Base-by-base conservation (phyloP, 179 eudicot genomes). In the Beta macrorhiza region DNA sequence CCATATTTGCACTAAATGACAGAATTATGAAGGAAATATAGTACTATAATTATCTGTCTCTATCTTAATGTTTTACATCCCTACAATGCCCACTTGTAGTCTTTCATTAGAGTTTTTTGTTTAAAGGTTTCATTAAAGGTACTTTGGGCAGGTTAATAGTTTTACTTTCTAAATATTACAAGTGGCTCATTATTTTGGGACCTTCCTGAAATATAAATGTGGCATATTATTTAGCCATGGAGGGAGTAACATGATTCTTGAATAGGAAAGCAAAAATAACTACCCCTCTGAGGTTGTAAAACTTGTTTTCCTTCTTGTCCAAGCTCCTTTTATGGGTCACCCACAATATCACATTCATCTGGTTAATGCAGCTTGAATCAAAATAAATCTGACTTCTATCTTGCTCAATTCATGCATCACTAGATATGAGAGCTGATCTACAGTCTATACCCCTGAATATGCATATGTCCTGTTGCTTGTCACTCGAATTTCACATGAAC, bases 401-500 rank as follows among this genome's bases (percentile, higher is more conserved):
- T 47, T 20, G 59, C n/a, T 29, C 32, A 44, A 49, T 29, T 49
- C 72, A 4, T 64, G 77, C 56, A 51, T 74, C 73, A 65, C 79
- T 51, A 51, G 78, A 80, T 72, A 80, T 59, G 59, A 47, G 58
- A 61, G 45, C 78, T 29, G 42, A 37, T 37, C 42, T 2, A 37
- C 1, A 37, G 42, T 37, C 69, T 14, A 55, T 2, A 6, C 64
- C 37, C 9, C 55, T 75, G 19, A 45, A 20, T 37, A 10, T 4
- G 20, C 17, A 29, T 9, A 29, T 61, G 55, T 13, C 57, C 74
- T 67, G 67, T 58, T 42, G 15, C 16, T 42, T n/a, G 15, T 56
- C 12, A 75, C 74, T 77, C 45, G 14, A 53, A 25, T 75, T 68
- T 81, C 67, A 81, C 74, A n/a, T 81, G 67, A 65, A 65, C 42